Conservation (phyloP, 2,329 filamentous ascomycete genomes). For the Penicillium sp. region DNA sequence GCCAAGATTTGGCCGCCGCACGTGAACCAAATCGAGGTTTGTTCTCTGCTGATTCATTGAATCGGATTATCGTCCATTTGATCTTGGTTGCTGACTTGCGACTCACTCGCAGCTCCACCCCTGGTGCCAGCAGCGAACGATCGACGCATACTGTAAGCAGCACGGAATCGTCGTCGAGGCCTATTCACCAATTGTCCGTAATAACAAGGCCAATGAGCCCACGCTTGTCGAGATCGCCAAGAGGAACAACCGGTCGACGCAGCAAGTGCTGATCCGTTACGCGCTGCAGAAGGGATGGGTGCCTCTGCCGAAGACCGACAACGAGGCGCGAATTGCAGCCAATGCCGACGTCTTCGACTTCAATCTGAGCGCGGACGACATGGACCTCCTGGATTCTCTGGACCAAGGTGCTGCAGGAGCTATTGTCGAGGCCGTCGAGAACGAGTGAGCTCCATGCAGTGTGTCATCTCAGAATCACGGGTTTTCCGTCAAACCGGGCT, state of each 20-base stretch:
- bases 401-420: conserved; percentile 51
- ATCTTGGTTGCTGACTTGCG: conserved; percentile 13
- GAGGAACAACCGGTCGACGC: conserved; percentile 70
- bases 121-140: conserved; percentile 65
- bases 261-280: conserved; percentile 78
- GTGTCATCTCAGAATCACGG: neutral
- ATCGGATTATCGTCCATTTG: neutral
- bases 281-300: conserved; percentile 75
- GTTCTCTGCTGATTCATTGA: conserved; percentile 20
- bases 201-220: conserved; percentile 68
- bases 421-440: conserved; percentile 48
- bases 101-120: conserved; percentile 59
- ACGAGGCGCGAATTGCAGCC: conserved; percentile 62
- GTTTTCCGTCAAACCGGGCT: conserved; percentile 1
- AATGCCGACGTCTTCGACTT: conserved; percentile 66
- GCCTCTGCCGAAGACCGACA: conserved; percentile 72
- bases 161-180: conserved; percentile 55
- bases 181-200: conserved; percentile 59
- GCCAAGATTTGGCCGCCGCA: conserved; percentile 68
- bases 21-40: conserved; percentile 71
- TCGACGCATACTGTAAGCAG: conserved; percentile 55
- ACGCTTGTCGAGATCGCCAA: conserved; percentile 63
- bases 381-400: conserved; percentile 52
- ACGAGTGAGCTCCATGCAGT: conserved; percentile 31
- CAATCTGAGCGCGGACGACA: conserved; percentile 56